Base-by-base conservation (phyloP, 2,329 filamentous ascomycete species). In the Aspergillus eucalypticola region DNA sequence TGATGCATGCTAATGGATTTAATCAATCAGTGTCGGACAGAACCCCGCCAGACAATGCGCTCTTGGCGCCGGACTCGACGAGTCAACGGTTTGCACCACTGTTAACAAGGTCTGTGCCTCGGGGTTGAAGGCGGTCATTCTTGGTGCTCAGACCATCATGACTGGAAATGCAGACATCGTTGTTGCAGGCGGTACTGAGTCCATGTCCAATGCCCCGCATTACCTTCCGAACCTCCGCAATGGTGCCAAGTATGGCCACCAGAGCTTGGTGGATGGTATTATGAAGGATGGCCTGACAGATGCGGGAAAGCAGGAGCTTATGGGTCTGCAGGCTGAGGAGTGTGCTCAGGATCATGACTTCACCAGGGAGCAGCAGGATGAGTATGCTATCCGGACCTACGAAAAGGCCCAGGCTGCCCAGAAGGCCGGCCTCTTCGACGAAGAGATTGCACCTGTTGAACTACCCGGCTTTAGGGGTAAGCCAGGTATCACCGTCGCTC, bases 61-160 rank as follows among this genome's bases (percentile, higher is more conserved):
- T 71, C 86, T 99, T 73, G 87, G 88, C 71, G 95, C 92, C 72
- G 95, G 95, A 64, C 90, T 99, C 66, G 81, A 87, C 57, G 84
- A 96, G 65, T 84, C 85, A 57, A 90, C 90, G 66, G 86, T 96
- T 69, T 90, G 89, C 80, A 99, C 95, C 49, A 96, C 93, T 55
- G 87, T 99, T 74, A 99, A 99, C 89, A 99, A 99, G 84, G 95
- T 99, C 76, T 99, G 95, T 85, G 95, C 95, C 66, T 97, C 93
- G 8, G 89, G 90, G 48, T 83, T 97, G 76, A 99, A 99, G 84
- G 91, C 95, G 69, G 89, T 99, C 74, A 92, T 96, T 67, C 85
- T 99, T 62, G 95, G 90, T 69, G 91, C 94, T 54, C 95, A 98
- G 81, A 97, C 94, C 71, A 99, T 99, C 82, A 92, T 98, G 78